A percentile compares a stretch with the other conserved stretches of the same genome.
Evolutionary conservation across 257 asterid species (phyloP).

Genomic region (Gentiana dahurica): DNA sequence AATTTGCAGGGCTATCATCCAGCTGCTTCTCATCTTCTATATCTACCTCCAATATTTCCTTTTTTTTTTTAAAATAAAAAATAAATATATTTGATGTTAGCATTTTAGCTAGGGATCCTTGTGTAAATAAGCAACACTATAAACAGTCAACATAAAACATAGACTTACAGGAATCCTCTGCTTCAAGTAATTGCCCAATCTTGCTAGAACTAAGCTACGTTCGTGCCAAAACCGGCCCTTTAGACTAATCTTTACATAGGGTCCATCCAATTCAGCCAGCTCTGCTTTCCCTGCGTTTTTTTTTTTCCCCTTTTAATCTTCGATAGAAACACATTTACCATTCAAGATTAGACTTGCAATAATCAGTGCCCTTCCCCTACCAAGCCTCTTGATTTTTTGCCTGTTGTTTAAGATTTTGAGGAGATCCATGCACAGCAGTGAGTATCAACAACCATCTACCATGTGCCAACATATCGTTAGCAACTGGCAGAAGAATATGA

Average conservation of each 20-base stretch:
- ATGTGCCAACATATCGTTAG: too few relatives aligned
- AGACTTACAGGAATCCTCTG: constrained; percentile 77
- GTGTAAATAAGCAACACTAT: too few relatives aligned
- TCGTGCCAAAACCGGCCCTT: constrained; percentile 80
- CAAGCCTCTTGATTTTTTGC: too few relatives aligned
- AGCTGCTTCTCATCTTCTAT: constrained; percentile 90
- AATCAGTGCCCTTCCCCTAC: too few relatives aligned
- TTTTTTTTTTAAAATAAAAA: constrained; percentile 1
- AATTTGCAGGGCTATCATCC: constrained; percentile 94
- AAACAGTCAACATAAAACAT: too few relatives aligned
- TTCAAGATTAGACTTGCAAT: too few relatives aligned
- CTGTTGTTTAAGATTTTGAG: too few relatives aligned
- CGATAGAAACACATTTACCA: too few relatives aligned
- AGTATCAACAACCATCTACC: too few relatives aligned
- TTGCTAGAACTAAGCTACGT: constrained; percentile 59
- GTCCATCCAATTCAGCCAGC: constrained; percentile 86
- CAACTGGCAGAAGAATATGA: too few relatives aligned
- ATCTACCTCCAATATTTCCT: constrained; percentile 94
- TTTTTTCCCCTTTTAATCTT: neutral
- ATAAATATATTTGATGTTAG: neutral
- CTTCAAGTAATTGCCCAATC: constrained; percentile 91
- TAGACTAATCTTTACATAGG: constrained; percentile 76
- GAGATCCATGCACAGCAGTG: too few relatives aligned
- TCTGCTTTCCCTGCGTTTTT: constrained; percentile 61
- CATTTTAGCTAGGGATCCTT: too few relatives aligned